phyloP scores from a whole-genome alignment of 306 rosid species.

The Crotalaria pallida region DNA sequence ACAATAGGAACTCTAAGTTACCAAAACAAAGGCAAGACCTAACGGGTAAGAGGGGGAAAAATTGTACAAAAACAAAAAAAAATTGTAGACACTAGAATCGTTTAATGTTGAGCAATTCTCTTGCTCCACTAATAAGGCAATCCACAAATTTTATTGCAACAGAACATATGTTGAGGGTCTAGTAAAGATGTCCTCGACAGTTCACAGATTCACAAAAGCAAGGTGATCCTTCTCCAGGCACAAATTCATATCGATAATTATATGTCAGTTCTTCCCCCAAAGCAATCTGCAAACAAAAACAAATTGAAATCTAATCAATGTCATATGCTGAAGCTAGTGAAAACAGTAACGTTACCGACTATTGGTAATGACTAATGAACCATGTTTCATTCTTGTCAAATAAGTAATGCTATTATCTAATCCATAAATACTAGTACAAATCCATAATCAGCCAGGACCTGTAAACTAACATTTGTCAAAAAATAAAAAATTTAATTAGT shows the following conservation, averaged over 20 bases:
- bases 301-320: constrained; percentile 5
- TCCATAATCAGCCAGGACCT: constrained; percentile 1
- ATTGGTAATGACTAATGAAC: background rate
- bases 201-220: constrained; percentile 55
- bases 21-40: background rate
- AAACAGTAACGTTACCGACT: background rate
- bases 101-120: background rate
- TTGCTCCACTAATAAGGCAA: constrained; percentile 4
- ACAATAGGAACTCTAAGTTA: background rate
- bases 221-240: constrained; percentile 56
- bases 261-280: constrained; percentile 74
- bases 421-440: background rate
- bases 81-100: background rate
- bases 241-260: constrained; percentile 44
- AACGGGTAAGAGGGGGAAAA: background rate
- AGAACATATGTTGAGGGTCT: constrained; percentile 18
- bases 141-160: background rate
- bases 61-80: background rate
- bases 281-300: constrained; percentile 55
- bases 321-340: background rate
- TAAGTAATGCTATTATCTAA: background rate
- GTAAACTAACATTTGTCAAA: too few relatives aligned
- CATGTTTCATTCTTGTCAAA: background rate
- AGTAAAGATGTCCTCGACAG: constrained; percentile 56
- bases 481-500: too few relatives aligned